Evolutionary conservation across 2,329 filamentous ascomycete genomes (phyloP).

Genomic region (Cercospora citrullina): DNA sequence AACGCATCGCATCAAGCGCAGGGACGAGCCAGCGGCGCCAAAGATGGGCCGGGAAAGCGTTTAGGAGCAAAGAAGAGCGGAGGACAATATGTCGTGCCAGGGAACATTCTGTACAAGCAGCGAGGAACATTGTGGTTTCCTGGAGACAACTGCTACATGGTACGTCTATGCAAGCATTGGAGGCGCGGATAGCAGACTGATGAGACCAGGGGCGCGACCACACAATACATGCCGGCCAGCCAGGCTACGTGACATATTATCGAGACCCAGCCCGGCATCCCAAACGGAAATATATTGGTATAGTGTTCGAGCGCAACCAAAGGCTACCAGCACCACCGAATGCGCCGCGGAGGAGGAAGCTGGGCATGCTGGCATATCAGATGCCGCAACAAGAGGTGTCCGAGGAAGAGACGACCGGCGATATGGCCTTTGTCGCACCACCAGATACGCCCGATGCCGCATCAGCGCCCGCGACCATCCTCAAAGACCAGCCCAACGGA

Average conservation of each 20-base stretch:
- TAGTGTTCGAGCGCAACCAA: conserved; percentile 81
- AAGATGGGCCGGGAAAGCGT: conserved; percentile 76
- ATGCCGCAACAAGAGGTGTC: conserved; percentile 29
- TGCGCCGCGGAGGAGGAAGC: conserved; percentile 69
- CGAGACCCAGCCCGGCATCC: conserved; percentile 80
- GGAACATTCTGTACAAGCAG: conserved; percentile 98
- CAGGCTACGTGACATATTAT: conserved; percentile 97
- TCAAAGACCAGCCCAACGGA: conserved; percentile 27
- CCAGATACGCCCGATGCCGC: conserved; percentile 21
- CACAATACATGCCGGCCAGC: conserved; percentile 82
- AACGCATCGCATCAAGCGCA: conserved; percentile 66
- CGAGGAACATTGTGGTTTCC: conserved; percentile 92
- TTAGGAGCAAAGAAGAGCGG: conserved; percentile 91
- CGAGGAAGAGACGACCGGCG: conserved; percentile 16
- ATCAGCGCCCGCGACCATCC: conserved; percentile 25
- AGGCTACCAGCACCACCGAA: conserved; percentile 74
- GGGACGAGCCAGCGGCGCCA: conserved; percentile 68
- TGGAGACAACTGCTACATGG: conserved; percentile 89
- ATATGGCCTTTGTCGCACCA: conserved; percentile 23
- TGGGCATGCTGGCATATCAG: conserved; percentile 67
- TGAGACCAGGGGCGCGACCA: conserved; percentile 72
- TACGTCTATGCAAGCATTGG: conserved; percentile 18
- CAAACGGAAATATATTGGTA: conserved; percentile 89
- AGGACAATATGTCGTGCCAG: conserved; percentile 89
- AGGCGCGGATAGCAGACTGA: conserved; percentile 4